phyloP scores from a whole-genome alignment of 768 basidiomycete species.

The Pleurotus cornucopiae region DNA sequence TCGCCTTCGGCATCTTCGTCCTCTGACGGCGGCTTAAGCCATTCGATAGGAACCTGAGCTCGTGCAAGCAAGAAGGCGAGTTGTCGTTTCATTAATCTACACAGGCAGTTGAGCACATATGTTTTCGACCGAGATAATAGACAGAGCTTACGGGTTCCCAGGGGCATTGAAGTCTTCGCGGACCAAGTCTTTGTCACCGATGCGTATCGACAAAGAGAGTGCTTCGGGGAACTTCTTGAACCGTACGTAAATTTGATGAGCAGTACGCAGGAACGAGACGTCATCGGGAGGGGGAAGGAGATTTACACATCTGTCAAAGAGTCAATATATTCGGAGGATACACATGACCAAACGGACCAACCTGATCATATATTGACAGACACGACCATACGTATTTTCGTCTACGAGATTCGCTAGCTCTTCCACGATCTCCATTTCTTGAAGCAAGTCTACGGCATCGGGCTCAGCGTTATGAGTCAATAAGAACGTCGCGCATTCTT shows the following conservation, averaged over 20 bases:
- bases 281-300: conserved; percentile 94
- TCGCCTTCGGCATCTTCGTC: conserved; percentile 54
- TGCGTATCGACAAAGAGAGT: conserved; percentile 76
- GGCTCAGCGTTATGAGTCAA: conserved; percentile 95
- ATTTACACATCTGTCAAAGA: conserved; percentile 64
- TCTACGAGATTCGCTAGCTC: conserved; percentile 78
- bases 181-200: conserved; percentile 78
- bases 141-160: conserved; percentile 68
- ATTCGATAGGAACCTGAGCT: conserved; percentile 85
- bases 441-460: conserved; percentile 92
- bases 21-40: conserved; percentile 62
- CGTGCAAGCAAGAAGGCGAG: conserved; percentile 92
- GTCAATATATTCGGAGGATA: conserved; percentile 8
- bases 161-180: conserved; percentile 87
- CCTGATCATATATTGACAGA: conserved; percentile 96
- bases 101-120: neutral
- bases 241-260: conserved; percentile 84
- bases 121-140: neutral
- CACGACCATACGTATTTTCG: conserved; percentile 80
- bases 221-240: conserved; percentile 90
- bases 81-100: conserved; percentile 87
- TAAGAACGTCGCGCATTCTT: conserved; percentile 86
- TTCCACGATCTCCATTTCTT: conserved; percentile 88
- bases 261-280: conserved; percentile 80
- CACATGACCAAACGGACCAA: conserved; percentile 27